phyloP scores from a whole-genome alignment of 2,329 filamentous ascomycete genomes.

The Aureobasidium mangrovei region DNA sequence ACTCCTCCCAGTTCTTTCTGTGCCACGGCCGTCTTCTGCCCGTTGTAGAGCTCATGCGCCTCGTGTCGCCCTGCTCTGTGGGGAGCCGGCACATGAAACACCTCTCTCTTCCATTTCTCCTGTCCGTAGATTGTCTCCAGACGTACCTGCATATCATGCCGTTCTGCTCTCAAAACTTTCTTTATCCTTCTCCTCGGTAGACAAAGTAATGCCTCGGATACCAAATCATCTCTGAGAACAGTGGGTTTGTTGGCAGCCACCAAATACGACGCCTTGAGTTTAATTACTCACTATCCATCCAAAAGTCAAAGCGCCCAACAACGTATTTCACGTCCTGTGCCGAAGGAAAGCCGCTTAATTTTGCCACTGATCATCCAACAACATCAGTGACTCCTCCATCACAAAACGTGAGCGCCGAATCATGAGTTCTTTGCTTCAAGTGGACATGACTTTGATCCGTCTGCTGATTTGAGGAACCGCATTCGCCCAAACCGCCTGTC shows the following conservation, averaged over 20 bases:
- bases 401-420: neutral
- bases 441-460: neutral
- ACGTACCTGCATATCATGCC: neutral
- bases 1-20: neutral
- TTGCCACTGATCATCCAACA: neutral
- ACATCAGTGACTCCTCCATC: neutral
- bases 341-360: conserved; percentile 6
- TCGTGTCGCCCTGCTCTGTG: conserved; percentile 5
- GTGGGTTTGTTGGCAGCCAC: conserved; percentile 8
- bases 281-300: conserved; percentile 1
- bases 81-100: conserved; percentile 7
- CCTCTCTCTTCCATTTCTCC: neutral
- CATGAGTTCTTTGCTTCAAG: neutral
- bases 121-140: neutral
- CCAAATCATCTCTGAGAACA: conserved; percentile 1
- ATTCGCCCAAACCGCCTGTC: neutral
- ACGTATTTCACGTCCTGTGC: neutral
- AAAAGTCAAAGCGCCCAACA: neutral
- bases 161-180: conserved; percentile 5
- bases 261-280: conserved; percentile 10
- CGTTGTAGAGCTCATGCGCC: conserved; percentile 2
- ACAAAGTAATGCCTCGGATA: neutral
- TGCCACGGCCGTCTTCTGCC: conserved; percentile 5
- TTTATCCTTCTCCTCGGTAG: neutral
- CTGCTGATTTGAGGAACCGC: neutral